Percentiles rank a stretch among this genome's conserved stretches.
Evolutionary conservation across 306 rosid species (phyloP).

Genomic region (Sophora flavescens): DNA sequence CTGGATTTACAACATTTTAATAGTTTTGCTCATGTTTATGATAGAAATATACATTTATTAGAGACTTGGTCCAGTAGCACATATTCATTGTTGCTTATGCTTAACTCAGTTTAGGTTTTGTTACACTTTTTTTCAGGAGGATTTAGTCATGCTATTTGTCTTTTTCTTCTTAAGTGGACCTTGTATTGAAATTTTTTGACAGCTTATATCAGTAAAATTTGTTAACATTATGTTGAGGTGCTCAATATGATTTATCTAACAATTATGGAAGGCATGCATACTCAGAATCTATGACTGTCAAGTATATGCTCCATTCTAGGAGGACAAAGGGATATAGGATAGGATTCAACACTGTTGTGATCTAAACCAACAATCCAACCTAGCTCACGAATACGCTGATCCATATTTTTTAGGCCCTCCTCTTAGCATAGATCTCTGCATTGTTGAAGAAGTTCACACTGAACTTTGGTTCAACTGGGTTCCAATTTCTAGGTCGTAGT

Average conservation of each 20-base stretch:
- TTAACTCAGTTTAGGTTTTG: not conserved
- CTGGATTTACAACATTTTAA: not conserved
- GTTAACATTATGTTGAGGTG: not conserved
- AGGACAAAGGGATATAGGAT: not conserved
- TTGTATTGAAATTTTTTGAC: conserved; percentile 3
- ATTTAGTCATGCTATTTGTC: not conserved
- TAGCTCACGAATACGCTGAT: conserved; percentile 1
- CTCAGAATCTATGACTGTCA: not conserved
- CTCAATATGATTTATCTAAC: not conserved
- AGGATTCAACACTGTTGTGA: not conserved
- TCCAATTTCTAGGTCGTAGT: not conserved
- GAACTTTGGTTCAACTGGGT: not conserved
- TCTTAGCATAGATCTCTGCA: not conserved
- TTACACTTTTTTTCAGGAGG: not conserved
- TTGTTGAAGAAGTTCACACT: not conserved
- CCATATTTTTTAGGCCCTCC: not conserved
- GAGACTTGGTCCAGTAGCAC: not conserved
- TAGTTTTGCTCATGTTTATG: not conserved
- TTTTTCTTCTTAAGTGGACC: not conserved
- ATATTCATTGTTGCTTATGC: conserved; percentile 2
- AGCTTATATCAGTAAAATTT: conserved; percentile 1
- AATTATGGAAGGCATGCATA: not conserved
- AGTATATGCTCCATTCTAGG: conserved; percentile 29
- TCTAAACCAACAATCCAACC: not conserved
- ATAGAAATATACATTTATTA: not conserved